Evolutionary conservation across 129 eudicot genomes (phyloP).

Genomic region (Sambucus nigra): DNA sequence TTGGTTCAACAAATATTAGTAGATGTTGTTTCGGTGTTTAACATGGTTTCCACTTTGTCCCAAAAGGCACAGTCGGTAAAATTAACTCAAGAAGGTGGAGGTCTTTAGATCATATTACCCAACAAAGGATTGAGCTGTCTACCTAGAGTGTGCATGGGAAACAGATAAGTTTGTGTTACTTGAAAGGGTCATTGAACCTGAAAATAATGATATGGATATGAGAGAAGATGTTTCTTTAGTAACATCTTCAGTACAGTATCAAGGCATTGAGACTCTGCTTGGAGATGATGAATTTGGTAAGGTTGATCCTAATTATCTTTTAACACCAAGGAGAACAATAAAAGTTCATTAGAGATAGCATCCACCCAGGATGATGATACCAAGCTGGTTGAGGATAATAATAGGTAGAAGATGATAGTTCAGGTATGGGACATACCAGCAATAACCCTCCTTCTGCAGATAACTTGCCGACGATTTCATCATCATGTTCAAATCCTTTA

Average conservation of each 20-base stretch:
- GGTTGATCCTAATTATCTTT: neutral
- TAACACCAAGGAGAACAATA: slow-evolving; percentile 4
- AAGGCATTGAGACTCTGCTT: slow-evolving; percentile 47
- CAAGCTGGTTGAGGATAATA: slow-evolving; percentile 13
- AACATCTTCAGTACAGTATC: slow-evolving; percentile 33
- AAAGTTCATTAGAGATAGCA: slow-evolving; percentile 13
- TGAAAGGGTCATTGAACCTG: slow-evolving; percentile 32
- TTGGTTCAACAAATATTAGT: slow-evolving; percentile 82
- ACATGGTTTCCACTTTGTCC: slow-evolving; percentile 55
- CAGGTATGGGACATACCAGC: neutral
- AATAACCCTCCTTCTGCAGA: slow-evolving; percentile 14
- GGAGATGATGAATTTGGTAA: slow-evolving; percentile 36
- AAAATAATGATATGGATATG: slow-evolving; percentile 13
- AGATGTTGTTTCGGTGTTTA: slow-evolving; percentile 53
- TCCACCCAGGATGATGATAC: neutral
- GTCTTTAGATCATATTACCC: slow-evolving; percentile 70
- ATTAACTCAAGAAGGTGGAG: slow-evolving; percentile 68
- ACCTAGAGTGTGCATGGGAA: slow-evolving; percentile 68
- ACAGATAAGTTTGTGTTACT: slow-evolving; percentile 53
- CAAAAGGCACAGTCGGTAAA: slow-evolving; percentile 51
- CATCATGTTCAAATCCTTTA: slow-evolving; percentile 4
- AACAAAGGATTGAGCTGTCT: slow-evolving; percentile 30
- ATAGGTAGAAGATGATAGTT: slow-evolving; percentile 12
- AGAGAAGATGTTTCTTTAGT: slow-evolving; percentile 22
- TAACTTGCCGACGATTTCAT: slow-evolving; percentile 9